Percentiles rank a stretch among this genome's conserved stretches.
These are phyloP conservation scores for Filosporella fistucella DNA, from an alignment of 495 filamentous ascomycete species.

Conservation along the genomic window DNA sequence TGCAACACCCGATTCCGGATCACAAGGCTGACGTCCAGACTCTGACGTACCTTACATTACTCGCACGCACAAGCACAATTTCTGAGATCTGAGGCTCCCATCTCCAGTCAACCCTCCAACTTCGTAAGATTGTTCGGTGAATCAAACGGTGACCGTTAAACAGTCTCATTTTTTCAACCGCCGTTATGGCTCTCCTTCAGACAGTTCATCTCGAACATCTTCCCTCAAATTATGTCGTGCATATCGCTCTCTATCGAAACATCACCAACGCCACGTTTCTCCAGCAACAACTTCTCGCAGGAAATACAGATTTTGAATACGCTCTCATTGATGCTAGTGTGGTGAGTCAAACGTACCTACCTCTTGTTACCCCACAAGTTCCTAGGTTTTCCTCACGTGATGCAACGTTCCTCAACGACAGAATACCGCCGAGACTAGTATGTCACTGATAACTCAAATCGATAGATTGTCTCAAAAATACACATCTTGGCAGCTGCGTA, in stretches of 20 bases:
- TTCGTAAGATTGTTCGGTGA: no score
- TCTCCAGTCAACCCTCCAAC: no score
- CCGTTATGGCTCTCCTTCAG: slow-evolving; percentile 17
- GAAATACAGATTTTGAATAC: slow-evolving; percentile 84
- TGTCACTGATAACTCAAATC: not conserved
- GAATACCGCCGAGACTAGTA: no score
- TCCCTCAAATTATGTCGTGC: slow-evolving; percentile 57
- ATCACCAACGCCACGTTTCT: slow-evolving; percentile 74
- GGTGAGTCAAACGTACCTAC: slow-evolving; percentile 33
- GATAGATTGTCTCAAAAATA: slow-evolving; percentile 20
- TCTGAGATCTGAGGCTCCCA: no score
- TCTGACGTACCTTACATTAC: no score
- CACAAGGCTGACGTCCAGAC: no score
- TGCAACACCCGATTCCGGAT: no score
- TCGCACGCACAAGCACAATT: no score
- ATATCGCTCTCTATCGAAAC: slow-evolving; percentile 69
- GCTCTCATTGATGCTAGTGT: slow-evolving; percentile 83
- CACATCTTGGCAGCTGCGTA: slow-evolving; percentile 67
- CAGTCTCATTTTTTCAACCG: not conserved
- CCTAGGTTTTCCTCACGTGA: not conserved
- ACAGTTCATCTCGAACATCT: slow-evolving; percentile 65
- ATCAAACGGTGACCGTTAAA: not conserved
- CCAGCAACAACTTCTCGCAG: slow-evolving; percentile 71
- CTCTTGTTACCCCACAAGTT: not conserved
- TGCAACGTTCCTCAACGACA: no score